These are phyloP conservation scores for Ascomycota sp. DNA, from an alignment of 2,329 filamentous ascomycete genomes.

Conservation along the genomic window DNA sequence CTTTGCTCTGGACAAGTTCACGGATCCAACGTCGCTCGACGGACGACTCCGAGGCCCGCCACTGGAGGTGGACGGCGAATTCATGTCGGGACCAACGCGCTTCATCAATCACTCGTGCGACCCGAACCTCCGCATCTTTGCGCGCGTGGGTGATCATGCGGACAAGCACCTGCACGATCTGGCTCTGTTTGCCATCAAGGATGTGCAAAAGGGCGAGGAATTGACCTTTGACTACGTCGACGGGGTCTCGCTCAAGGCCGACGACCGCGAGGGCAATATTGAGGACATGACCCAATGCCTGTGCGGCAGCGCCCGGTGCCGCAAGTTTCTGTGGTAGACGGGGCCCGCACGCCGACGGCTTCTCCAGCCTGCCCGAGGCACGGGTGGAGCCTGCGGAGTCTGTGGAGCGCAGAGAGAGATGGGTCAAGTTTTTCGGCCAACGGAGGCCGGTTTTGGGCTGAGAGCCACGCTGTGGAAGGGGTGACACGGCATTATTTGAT, in stretches of 20 bases:
- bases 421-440: too few species aligned
- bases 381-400: too few species aligned
- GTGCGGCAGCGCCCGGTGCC: slow-evolving; percentile 45
- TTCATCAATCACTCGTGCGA: slow-evolving; percentile 75
- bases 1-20: slow-evolving; percentile 68
- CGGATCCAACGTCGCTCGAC: slow-evolving; percentile 32
- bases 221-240: slow-evolving; percentile 67
- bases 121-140: slow-evolving; percentile 62
- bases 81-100: slow-evolving; percentile 55
- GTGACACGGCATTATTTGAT: too few species aligned
- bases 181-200: slow-evolving; percentile 50
- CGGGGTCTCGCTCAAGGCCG: slow-evolving; percentile 32
- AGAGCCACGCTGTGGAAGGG: too few species aligned
- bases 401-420: neutral
- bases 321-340: slow-evolving; percentile 45
- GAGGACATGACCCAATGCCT: slow-evolving; percentile 36
- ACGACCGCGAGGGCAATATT: slow-evolving; percentile 17
- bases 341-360: too few species aligned
- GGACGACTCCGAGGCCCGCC: slow-evolving; percentile 32
- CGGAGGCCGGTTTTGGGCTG: too few species aligned
- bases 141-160: slow-evolving; percentile 55
- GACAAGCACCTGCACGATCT: slow-evolving; percentile 58
- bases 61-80: slow-evolving; percentile 50
- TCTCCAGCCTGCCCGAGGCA: too few species aligned
- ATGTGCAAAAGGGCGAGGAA: slow-evolving; percentile 46